Base-by-base conservation (phyloP, 1,139 yeast genomes). In the Yamadazyma siamensis region DNA sequence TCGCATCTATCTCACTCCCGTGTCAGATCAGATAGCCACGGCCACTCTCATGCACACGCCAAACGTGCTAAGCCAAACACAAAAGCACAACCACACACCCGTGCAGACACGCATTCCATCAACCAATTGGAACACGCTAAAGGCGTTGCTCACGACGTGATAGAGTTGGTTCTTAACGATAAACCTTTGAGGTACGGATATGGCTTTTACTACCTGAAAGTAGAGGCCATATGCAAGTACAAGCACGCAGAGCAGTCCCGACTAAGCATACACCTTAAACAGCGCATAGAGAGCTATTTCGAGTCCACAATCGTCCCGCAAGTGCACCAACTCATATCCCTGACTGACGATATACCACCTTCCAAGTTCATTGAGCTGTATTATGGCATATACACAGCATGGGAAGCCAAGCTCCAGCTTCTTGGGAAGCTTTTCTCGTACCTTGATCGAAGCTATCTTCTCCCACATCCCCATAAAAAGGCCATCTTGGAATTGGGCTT, bases 371-470 rank as follows among this genome's bases (percentile, higher is more conserved):
- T n/a, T n/a, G n/a, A n/a, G n/a, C n/a, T n/a, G n/a, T n/a, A n/a
- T n/a, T n/a, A n/a, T n/a, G n/a, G n/a, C n/a, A n/a, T n/a, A n/a
- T 59, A 46, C 29, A 40, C 43, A 5, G 34, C 29, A 4, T 66
- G 67, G 66, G 56, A 49, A 22, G 12, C 32, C 2, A 52, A 50
- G 26, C 40, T 65, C 11, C 33, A 39, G 13, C 28, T 47, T 7
- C 41, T 66, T 21, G 44, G 54, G 27, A 60, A 56, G 33, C 32
- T 65, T 8, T 65, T 64, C 34, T 38, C 62, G 6, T 65, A 59
- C 36, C 43, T 65, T 31, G 72, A 66, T 40, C 39, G 61, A 17
- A 49, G 52, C 7, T 66, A 66, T 35, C 46, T 65, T 15, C 43
- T 52, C 27, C 57, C 43, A 26, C 71, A 64, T 34, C 54, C 58